Base-by-base conservation (phyloP, 192 early-diverging fungal genomes). In the Coemansia sp. region DNA sequence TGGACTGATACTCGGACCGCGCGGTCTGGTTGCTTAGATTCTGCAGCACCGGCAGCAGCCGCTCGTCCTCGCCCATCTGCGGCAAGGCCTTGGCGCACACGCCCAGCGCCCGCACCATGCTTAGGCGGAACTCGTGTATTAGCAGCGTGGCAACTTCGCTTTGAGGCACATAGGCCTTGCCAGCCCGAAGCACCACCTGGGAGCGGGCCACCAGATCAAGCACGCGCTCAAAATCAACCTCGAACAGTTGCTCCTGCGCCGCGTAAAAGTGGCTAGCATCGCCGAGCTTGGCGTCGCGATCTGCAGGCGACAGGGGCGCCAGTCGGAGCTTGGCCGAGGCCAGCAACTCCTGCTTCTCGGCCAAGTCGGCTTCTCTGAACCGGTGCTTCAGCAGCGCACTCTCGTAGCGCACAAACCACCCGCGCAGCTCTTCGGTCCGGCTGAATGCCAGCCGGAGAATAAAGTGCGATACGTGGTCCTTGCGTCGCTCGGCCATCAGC, bases 11-110 rank as follows among this genome's bases (percentile, higher is more conserved):
- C 29, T 82, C 82, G 35, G 82, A 81, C 1, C 86, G 86, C 3
- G 85, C 68, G 43, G 88, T 85, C 70, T 94, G 91, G 51, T 85
- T 86, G 55, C 90, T 83, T 32, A 98, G 79, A 46, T 91, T 93
- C 34, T 83, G 81, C 29, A 98, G 80, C 22, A 97, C 82, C 1
- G 96, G 96, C 40, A 85, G 72, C 45, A 98, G 75, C 23, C 94
- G 86, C 65, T 93, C 88, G 58, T 95, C 92, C 66, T 98, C 92
- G 42, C 91, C 90, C 85, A 95, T 80, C 40, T 86, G 82, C 54
- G 90, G 89, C 43, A 97, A 60, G 1, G 84, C 83, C 55, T 85
- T 84, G 30, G 87, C 83, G n/a, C 89, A 88, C 23, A 80, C 69
- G 62, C 90, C 73, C 47, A 75, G 53, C 8, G 52, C 51, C 29